Evolutionary conservation across 2,329 filamentous ascomycete species (phyloP), one percentile per base, ranked within the genome.

Genomic region (Verticillium longisporum): DNA sequence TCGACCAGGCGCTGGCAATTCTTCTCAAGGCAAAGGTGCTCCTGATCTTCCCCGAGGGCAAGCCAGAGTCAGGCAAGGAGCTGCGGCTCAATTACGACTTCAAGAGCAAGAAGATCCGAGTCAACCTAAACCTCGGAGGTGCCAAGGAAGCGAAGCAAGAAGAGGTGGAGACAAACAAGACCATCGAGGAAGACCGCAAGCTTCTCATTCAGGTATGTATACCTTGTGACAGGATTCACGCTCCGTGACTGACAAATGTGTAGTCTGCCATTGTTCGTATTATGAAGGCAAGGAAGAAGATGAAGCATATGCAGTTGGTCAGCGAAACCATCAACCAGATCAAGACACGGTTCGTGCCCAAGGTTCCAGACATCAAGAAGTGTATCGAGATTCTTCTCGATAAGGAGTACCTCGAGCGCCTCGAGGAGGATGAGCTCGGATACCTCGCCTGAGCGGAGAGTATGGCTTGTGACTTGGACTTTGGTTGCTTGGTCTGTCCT

Each of bases 241-340:
- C 32, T 55, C 53, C 26, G 54, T 55, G 9, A 33, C n/a, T 32
- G 18, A 55, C 26, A 3, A 26, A 13, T 15, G 14, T 18, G 6
- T 61, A 99, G 94, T 98, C 95, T 64, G 93, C 94, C 31, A 98
- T 99, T 74, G 95, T 99, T 61, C 91, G 95, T 71, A 97, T 99
- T 80, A 99, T 99, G 95, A 99, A 99, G 81, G 96, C 94, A 3
- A 89, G 95, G 63, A 98, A 99, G 87, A 91, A 89, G 79, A 96
- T 98, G 91, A 98, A 97, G 85, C 94, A 99, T 78, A 88, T 89
- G 64, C 90, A 95, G 72, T 88, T 99, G 13, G 92, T 99, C 60
- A 89, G 91, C 71, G 95, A 99, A 78, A 96, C 93, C 31, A 98
- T 99, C 74, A 89, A 88, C 71, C 95, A 98, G 76, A 97, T 99